Evolutionary conservation across 768 basidiomycete genomes (phyloP).

Genomic region (Boletus subparvulus): DNA sequence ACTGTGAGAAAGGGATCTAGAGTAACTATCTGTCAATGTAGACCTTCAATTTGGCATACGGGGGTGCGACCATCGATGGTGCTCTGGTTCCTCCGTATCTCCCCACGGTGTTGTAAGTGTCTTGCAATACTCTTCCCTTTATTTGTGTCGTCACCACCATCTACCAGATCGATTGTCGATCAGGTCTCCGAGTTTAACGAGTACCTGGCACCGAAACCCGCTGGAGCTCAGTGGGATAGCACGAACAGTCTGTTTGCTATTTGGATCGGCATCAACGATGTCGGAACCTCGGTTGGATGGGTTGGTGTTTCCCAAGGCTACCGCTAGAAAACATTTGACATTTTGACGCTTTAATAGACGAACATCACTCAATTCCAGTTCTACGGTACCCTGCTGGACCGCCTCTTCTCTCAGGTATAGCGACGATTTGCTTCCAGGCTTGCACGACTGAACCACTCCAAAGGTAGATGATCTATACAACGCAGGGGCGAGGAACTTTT

Average conservation of each 20-base stretch:
- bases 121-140: neutral
- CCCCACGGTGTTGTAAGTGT: slow-evolving; percentile 46
- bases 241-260: slow-evolving; percentile 59
- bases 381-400: slow-evolving; percentile 24
- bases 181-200: slow-evolving; percentile 61
- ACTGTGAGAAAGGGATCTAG: neutral
- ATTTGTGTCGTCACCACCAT: neutral
- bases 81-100: slow-evolving; percentile 53
- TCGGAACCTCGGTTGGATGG: slow-evolving; percentile 28
- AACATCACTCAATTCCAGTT: slow-evolving; percentile 25
- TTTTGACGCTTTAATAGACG: slow-evolving; percentile 10
- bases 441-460: neutral
- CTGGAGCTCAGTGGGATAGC: slow-evolving; percentile 54
- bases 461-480: slow-evolving; percentile 24
- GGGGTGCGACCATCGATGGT: slow-evolving; percentile 65
- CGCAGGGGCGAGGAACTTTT: slow-evolving; percentile 58
- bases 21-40: slow-evolving; percentile 20
- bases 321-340: neutral
- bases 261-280: slow-evolving; percentile 75
- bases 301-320: slow-evolving; percentile 7
- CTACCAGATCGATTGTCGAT: slow-evolving; percentile 36
- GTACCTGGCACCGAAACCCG: slow-evolving; percentile 47
- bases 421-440: neutral
- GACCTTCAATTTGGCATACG: slow-evolving; percentile 67
- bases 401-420: slow-evolving; percentile 30